These are phyloP conservation scores for Pseudohalonectria lignicola DNA, from an alignment of 2,329 filamentous ascomycete species.

Conservation along the genomic window DNA sequence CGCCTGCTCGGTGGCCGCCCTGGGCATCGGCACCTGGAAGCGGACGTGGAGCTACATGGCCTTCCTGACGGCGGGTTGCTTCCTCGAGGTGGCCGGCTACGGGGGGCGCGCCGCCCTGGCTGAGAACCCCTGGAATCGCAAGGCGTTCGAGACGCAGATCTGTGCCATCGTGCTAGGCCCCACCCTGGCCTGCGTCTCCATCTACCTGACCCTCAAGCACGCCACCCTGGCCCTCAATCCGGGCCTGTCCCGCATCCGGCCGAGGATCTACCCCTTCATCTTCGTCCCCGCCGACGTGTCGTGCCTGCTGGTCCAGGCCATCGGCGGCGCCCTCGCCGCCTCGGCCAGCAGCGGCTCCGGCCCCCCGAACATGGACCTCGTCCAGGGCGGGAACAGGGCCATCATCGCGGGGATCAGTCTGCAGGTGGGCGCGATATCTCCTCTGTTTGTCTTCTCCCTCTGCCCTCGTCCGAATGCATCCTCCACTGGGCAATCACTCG, in stretches of 20 bases:
- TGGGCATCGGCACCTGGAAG: constrained; percentile 33
- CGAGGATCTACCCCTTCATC: constrained; percentile 41
- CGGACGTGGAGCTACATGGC: constrained; percentile 43
- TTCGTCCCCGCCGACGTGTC: constrained; percentile 50
- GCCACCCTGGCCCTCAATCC: constrained; percentile 37
- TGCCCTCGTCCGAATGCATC: no score
- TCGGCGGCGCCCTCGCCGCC: constrained; percentile 45
- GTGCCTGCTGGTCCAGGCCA: constrained; percentile 47
- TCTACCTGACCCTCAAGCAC: constrained; percentile 56
- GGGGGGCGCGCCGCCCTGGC: constrained; percentile 37
- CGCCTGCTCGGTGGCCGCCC: constrained; percentile 26
- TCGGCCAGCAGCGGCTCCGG: constrained; percentile 22
- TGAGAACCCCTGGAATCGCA: constrained; percentile 40
- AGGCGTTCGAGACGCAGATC: constrained; percentile 48
- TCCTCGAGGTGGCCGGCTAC: constrained; percentile 43
- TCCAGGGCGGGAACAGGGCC: constrained; percentile 33
- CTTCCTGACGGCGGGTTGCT: constrained; percentile 35
- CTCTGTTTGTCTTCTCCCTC: no score
- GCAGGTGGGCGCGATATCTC: no score
- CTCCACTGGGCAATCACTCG: no score
- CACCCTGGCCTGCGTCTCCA: constrained; percentile 48
- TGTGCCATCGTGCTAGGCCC: constrained; percentile 47
- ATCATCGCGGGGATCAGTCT: constrained; percentile 44
- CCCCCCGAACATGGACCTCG: constrained; percentile 22
- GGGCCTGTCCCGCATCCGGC: constrained; percentile 35